Evolutionary conservation across 768 basidiomycete genomes (phyloP), one percentile per base, ranked within the genome.

Genomic region (Lactifluus volemus): DNA sequence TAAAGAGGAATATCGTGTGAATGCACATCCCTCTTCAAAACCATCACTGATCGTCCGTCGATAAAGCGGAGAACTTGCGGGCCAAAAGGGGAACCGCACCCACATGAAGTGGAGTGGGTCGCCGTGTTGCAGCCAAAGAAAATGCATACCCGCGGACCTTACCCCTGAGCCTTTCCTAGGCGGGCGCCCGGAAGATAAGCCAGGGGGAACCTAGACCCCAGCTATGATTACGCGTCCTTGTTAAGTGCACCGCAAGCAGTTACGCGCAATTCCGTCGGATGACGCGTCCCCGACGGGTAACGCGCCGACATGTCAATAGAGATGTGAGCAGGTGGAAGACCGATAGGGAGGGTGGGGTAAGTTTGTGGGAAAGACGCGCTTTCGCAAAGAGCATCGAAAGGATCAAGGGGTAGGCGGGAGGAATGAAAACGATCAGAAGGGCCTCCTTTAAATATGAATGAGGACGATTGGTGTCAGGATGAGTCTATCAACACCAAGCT

Each of bases 401-500:
- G 34, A 21, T 0, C 17, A 6, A 29, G 8, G 15, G 34, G 4
- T 3, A 3, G 29, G 49, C 4, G 45, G 32, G 48, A 29, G 32
- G 21, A 47, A 21, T 5, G 21, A 19, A 15, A 1, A 14, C 5
- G 11, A 2, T 12, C 19, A 36, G 29, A 49, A 11, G n/a, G 47
- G 25, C 2, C 25, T 32, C 57, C 48, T 60, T 60, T 48, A 53
- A 44, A 19, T 38, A 11, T 38, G 32, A 9, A 42, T 12, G 38
- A 34, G 14, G n/a, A 11, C 25, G 5, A 11, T 25, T 21, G 38
- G 29, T 29, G 59, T 50, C 59, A 60, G 49, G 44, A 56, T 62
- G 61, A 62, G 56, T 62, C 58, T 49, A 21, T 51, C 49, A 53
- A 36, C 17, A 15, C 4, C 44, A n/a, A 5, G n/a, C 15, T 29